These are phyloP conservation scores for Balakata baccata DNA, from an alignment of 345 rosid genomes.

Conservation along the genomic window DNA sequence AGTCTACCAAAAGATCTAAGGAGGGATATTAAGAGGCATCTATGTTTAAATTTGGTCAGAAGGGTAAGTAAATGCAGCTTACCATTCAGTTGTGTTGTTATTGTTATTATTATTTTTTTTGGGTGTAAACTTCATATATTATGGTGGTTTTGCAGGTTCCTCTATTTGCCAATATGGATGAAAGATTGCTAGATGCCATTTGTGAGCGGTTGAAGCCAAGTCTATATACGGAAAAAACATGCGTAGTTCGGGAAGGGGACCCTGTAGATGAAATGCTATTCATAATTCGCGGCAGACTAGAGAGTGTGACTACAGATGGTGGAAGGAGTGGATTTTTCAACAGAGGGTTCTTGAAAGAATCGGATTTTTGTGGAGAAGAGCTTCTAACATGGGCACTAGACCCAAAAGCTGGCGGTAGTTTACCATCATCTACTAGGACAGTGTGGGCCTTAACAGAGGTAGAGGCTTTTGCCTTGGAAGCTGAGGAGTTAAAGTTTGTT, in stretches of 20 bases:
- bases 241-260: conserved; percentile 78
- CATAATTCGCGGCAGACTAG: conserved; percentile 73
- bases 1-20: conserved; percentile 84
- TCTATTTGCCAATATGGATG: conserved; percentile 84
- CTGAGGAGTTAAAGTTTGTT: conserved; percentile 83
- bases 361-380: conserved; percentile 79
- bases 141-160: conserved; percentile 49
- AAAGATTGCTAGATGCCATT: conserved; percentile 74
- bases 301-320: conserved; percentile 88
- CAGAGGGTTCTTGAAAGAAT: conserved; percentile 64
- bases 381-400: conserved; percentile 78
- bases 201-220: conserved; percentile 85
- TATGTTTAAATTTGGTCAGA: conserved; percentile 75
- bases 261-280: conserved; percentile 88
- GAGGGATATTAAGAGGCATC: conserved; percentile 86
- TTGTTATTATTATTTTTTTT: too few species aligned
- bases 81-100: too few species aligned
- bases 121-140: background rate
- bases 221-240: conserved; percentile 66
- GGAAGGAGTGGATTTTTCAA: conserved; percentile 87
- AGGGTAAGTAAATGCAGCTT: conserved; percentile 47
- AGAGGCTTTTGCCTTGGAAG: conserved; percentile 82
- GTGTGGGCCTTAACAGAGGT: conserved; percentile 70
- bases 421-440: conserved; percentile 64
- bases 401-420: conserved; percentile 60